Evolutionary conservation across 2,329 filamentous ascomycete species (phyloP), one percentile per base, ranked within the genome.

Genomic region (Exophiala oligosperma): DNA sequence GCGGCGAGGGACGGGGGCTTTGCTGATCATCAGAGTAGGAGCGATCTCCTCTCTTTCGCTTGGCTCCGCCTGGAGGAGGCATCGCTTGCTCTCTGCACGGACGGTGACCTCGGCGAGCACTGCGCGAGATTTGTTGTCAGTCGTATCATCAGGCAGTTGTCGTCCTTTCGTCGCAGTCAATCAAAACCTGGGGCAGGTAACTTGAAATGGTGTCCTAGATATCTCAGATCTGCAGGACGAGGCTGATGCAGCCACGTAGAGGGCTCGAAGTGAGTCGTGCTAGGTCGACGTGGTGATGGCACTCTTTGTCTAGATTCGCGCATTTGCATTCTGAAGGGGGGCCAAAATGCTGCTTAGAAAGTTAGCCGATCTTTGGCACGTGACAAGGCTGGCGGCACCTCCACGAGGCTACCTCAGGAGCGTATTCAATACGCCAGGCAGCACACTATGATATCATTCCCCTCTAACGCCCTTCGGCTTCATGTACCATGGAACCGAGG

Each of bases 11-110:
- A 62, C 75, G 72, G 56, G 68, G 68, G 67, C 73, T 57, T 23
- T 53, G 72, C 43, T 68, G 68, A 59, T 79, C 76, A 53, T 73
- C 72, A 43, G 76, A 75, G 70, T 72, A 78, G 40, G 71, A 71
- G 66, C 76, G 70, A 55, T 79, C 77, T 54, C 67, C 70, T 69
- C 76, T 71, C 76, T 86, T 86, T 62, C 84, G 77, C 76, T 86
- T 87, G 54, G 75, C 74, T 63, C 73, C 73, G 55, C 72, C 72
- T 64, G 71, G 72, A 64, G 78, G 80, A 71, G 80, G 75, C 82
- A 84, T 84, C 65, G 67, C 67, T 66, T 50, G 40, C 46, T 43
- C 17, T 46, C 48, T 43, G 49, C 59, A 49, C 43, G 40, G 29
- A 14, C 43, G 47, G 58, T 43, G 53, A 52, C 56, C 55, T 54